Evolutionary conservation across 495 filamentous ascomycete genomes (phyloP), one percentile per base, ranked within the genome.

Genomic region (Tuber calosporum): DNA sequence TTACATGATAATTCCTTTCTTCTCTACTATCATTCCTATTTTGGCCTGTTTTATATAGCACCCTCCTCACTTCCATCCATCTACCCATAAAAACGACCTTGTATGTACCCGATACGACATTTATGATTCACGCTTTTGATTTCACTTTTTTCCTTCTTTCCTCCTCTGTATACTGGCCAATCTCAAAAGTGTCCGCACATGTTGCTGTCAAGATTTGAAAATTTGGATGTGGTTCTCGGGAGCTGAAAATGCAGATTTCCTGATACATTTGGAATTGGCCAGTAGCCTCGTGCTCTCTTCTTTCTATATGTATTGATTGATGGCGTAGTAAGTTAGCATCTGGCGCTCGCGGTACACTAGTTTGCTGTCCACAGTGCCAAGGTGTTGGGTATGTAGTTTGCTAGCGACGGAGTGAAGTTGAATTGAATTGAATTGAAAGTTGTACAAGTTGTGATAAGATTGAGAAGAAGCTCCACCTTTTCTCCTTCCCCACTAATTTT

Each of bases 1-100:
- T 62, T 62, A 62, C 53, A 62, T 62, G 53, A 53, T 62, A 62
- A 62, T 62, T 62, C 11, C 26, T 26, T 62, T 62, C 53, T 62
- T 8, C 48, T 58, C 19, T 30, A 5, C 26, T 34, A 15, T n/a
- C 26, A 62, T 62, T 34, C 53, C 53, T 7, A 34, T 62, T 15
- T 62, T 62, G 26, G 13, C 0, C 26, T 30, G 13, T 34, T 62
- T 62, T 62, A 26, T 62, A 62, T 34, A 62, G 53, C 26, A 62
- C 53, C 53, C 53, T 62, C 53, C n/a, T 58, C 26, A 34, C 4
- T 15, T 15, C 53, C 9, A 30, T 30, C 8, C 11, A 62, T 58
- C 0, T n/a, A n/a, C n/a, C n/a, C 9, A 30, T 34, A 13, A 30
- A 62, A 62, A 62, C 26, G 53, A 62, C 53, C 48, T 2, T 62